These are phyloP conservation scores for Fonsecaea pedrosoi DNA, from an alignment of 2,329 filamentous ascomycete species.

Conservation along the genomic window DNA sequence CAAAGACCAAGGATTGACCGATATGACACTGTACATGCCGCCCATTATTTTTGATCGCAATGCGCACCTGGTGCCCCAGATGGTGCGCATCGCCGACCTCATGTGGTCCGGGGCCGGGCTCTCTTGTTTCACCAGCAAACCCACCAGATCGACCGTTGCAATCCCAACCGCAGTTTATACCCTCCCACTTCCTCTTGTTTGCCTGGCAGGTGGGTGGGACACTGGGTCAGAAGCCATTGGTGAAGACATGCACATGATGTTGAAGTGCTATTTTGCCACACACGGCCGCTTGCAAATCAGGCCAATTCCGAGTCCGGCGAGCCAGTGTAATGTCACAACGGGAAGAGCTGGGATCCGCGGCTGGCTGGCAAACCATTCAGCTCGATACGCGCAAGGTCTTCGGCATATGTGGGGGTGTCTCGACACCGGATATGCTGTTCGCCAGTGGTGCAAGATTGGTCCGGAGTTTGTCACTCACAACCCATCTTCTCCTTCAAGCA, in stretches of 20 bases:
- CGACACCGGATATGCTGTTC: slow-evolving; percentile 70
- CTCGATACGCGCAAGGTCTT: slow-evolving; percentile 74
- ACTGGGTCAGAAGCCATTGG: slow-evolving; percentile 73
- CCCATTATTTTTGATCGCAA: slow-evolving; percentile 79
- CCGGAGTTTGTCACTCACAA: not conserved
- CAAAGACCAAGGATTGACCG: slow-evolving; percentile 56
- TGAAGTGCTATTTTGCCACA: slow-evolving; percentile 78
- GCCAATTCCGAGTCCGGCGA: slow-evolving; percentile 71
- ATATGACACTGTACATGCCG: slow-evolving; percentile 70
- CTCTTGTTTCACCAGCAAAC: slow-evolving; percentile 63
- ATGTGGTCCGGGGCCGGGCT: slow-evolving; percentile 75
- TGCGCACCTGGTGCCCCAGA: slow-evolving; percentile 69
- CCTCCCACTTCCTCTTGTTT: slow-evolving; percentile 69
- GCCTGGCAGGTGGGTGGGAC: slow-evolving; percentile 75
- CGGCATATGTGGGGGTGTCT: slow-evolving; percentile 79
- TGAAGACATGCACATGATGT: slow-evolving; percentile 78
- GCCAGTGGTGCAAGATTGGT: slow-evolving; percentile 45
- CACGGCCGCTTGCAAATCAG: slow-evolving; percentile 71
- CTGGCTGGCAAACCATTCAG: slow-evolving; percentile 63
- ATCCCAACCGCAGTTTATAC: slow-evolving; percentile 79
- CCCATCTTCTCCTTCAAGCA: slow-evolving; percentile 7
- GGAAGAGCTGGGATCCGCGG: slow-evolving; percentile 63
- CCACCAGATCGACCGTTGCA: slow-evolving; percentile 67
- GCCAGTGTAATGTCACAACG: slow-evolving; percentile 73
- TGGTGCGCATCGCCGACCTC: slow-evolving; percentile 74